Evolutionary conservation across 768 basidiomycete species (phyloP), one percentile per base, ranked within the genome.

Genomic region (Tubosaeta sp.): DNA sequence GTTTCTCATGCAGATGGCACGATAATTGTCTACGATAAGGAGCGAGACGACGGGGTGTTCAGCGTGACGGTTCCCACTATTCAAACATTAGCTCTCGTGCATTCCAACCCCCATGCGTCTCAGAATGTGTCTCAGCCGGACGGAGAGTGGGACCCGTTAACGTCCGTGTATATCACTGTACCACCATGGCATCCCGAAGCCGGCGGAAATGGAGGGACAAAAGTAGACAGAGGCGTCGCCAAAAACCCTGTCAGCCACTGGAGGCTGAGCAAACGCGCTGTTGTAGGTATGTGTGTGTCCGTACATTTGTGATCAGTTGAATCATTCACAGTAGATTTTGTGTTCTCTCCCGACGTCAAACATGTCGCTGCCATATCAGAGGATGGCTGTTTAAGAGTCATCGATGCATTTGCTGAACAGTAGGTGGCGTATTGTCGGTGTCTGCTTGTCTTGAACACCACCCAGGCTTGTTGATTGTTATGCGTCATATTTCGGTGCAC

Each of bases 211-310:
- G 70, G 51, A 68, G 71, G 45, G 17, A 49, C 43, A 72, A 76
- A 70, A 46, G 52, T 72, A n/a, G 83, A 89, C 53, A 90, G 83
- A 59, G 87, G 88, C 29, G 72, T 75, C 14, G 80, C 78, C 4
- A 90, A 88, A 69, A 95, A 95, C 60, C 93, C 92, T 3, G 87
- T 95, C 10, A 91, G 88, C 59, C 92, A 94, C 65, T 95, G 92
- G 92, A 78, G 85, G 49, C 72, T 95, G 9, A 85, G 87, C 26
- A 76, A 76, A 57, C 82, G 84, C 46, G 76, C 81, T 39, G 80
- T 95, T 53, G 79, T 88, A 6, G 89, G 91, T 87, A 62, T 59
- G 80, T 67, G 12, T 31, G 19, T 46, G 47, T 26, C 6, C 33
- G 26, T 26, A 32, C 16, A 19, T 38, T 32, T 51, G 27, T 27